Conservation (phyloP, 805 yeast genomes). For the Nakazawaea pomicola region DNA sequence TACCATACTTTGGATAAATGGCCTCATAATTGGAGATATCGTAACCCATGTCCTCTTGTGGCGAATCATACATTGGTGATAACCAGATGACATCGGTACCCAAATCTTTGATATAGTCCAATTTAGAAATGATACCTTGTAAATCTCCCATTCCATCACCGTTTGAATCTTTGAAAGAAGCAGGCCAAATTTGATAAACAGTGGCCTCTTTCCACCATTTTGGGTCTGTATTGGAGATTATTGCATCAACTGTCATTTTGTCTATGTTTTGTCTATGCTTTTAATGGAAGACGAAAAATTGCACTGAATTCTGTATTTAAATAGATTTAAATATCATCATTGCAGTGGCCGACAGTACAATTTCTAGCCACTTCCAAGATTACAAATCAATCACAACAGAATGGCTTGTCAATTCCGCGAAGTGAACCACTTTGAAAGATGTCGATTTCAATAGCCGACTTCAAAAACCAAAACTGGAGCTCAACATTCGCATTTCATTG, state of each 20-base stretch:
- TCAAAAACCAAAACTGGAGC: too few relatives aligned
- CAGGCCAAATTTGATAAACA: slow-evolving; percentile 58
- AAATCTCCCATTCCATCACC: slow-evolving; percentile 58
- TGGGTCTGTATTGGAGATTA: slow-evolving; percentile 11
- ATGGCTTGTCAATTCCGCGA: too few relatives aligned
- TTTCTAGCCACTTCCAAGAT: too few relatives aligned
- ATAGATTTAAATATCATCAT: not conserved
- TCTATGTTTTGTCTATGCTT: not conserved
- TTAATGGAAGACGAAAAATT: not conserved
- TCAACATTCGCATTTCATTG: too few relatives aligned
- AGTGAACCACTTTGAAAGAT: too few relatives aligned
- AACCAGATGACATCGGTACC: slow-evolving; percentile 53
- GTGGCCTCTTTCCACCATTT: slow-evolving; percentile 54
- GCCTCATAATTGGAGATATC: slow-evolving; percentile 51
- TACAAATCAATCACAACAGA: too few relatives aligned
- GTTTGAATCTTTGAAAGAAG: slow-evolving; percentile 53
- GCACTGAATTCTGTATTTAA: not conserved
- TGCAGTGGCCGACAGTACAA: too few relatives aligned
- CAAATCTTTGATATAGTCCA: slow-evolving; percentile 45
- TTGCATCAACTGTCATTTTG: not conserved
- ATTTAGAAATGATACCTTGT: slow-evolving; percentile 45
- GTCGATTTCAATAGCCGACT: too few relatives aligned
- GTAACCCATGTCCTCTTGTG: slow-evolving; percentile 61
- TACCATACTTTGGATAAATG: slow-evolving; percentile 48
- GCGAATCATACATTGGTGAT: slow-evolving; percentile 54